Evolutionary conservation across 2,329 filamentous ascomycete genomes (phyloP).

Genomic region (Fonsecaea pedrosoi): DNA sequence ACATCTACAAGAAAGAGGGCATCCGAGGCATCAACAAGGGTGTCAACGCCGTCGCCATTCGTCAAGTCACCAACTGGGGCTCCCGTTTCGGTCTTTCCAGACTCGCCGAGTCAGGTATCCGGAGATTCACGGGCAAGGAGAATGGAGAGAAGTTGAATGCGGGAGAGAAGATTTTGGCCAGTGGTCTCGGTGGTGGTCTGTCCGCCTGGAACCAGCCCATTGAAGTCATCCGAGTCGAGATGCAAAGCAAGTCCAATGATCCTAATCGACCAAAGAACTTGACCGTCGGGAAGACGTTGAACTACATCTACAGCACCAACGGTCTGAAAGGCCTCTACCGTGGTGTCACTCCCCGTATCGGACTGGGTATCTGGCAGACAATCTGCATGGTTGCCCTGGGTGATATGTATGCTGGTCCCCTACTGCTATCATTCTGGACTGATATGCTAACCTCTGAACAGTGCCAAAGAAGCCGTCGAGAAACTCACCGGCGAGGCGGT

Average conservation of each 20-base stretch:
- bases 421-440: conserved; percentile 35
- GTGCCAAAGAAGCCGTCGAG: conserved; percentile 70
- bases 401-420: conserved; percentile 76
- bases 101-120: conserved; percentile 88
- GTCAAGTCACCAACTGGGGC: conserved; percentile 99
- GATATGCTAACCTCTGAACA: conserved; percentile 43
- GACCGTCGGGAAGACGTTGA: conserved; percentile 82
- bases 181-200: conserved; percentile 86
- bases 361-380: conserved; percentile 97
- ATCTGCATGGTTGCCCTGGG: conserved; percentile 99
- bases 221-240: conserved; percentile 98
- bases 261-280: conserved; percentile 99
- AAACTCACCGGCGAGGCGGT: conserved; percentile 68
- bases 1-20: conserved; percentile 93
- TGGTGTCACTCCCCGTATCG: conserved; percentile 91
- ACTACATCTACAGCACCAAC: conserved; percentile 89
- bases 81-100: conserved; percentile 92
- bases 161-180: conserved; percentile 87
- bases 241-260: conserved; percentile 99
- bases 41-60: conserved; percentile 97
- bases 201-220: conserved; percentile 99
- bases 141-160: conserved; percentile 77
- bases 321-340: conserved; percentile 93
- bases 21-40: conserved; percentile 97
- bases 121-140: conserved; percentile 77